These are phyloP conservation scores for Schwanniomyces yamadae DNA, from an alignment of 805 yeast species.

Conservation along the genomic window DNA sequence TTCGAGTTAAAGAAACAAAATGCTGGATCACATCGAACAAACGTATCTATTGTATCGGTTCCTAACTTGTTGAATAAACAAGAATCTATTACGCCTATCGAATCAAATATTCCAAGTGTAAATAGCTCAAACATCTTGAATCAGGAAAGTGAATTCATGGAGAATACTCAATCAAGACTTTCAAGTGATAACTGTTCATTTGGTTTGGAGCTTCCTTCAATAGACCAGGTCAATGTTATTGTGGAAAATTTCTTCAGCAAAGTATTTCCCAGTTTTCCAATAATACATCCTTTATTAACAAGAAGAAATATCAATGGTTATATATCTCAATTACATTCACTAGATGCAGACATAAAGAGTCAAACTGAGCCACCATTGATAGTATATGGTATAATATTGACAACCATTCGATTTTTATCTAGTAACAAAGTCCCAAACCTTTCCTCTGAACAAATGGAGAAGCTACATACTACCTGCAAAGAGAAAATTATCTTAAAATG, in stretches of 20 bases:
- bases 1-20: too few relatives aligned
- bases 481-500: slow-evolving; percentile 11
- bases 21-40: too few relatives aligned
- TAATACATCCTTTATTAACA: slow-evolving; percentile 10
- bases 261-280: slow-evolving; percentile 14
- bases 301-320: not conserved
- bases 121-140: too few relatives aligned
- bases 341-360: slow-evolving; percentile 1
- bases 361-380: slow-evolving; percentile 9
- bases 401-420: slow-evolving; percentile 8
- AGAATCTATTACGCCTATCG: not conserved
- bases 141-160: too few relatives aligned
- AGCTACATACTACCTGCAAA: slow-evolving; percentile 7
- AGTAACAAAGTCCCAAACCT: slow-evolving; percentile 2
- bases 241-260: slow-evolving; percentile 12
- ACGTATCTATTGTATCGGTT: not conserved
- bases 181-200: not conserved
- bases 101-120: too few relatives aligned
- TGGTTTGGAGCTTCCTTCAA: slow-evolving; percentile 5
- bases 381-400: slow-evolving; percentile 9
- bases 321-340: slow-evolving; percentile 4
- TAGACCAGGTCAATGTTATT: slow-evolving; percentile 6
- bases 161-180: not conserved
- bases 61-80: not conserved
- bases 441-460: slow-evolving; percentile 6